phyloP scores from a whole-genome alignment of 495 filamentous ascomycete genomes.

The Aspergillus cristatus region DNA sequence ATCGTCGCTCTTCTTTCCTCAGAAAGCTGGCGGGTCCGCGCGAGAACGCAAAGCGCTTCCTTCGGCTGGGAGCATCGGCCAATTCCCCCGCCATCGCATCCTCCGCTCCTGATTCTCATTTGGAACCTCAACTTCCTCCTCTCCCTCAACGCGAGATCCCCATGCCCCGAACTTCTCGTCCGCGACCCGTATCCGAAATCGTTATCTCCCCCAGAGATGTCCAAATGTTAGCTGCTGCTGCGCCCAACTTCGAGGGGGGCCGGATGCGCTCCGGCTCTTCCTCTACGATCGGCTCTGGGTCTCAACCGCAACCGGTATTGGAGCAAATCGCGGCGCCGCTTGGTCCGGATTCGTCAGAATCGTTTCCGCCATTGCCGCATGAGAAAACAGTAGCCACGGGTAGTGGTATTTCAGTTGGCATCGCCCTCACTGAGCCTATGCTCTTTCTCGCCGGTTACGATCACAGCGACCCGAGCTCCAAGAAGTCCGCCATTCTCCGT shows the following conservation, averaged over 20 bases:
- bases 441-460: constrained; percentile 90
- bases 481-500: constrained; percentile 74
- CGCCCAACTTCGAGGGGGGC: constrained; percentile 14
- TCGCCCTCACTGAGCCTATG: constrained; percentile 78
- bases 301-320: constrained; percentile 16
- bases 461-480: constrained; percentile 57
- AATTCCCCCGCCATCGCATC: constrained; percentile 15
- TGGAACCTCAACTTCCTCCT: too few relatives aligned
- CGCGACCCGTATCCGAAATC: constrained; percentile 36
- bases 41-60: constrained; percentile 42
- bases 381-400: constrained; percentile 67
- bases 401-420: constrained; percentile 61
- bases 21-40: constrained; percentile 39
- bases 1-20: constrained; percentile 24
- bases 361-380: constrained; percentile 32
- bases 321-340: constrained; percentile 10
- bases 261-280: constrained; percentile 24
- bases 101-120: constrained; percentile 11
- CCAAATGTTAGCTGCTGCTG: constrained; percentile 19
- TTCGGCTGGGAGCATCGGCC: constrained; percentile 30
- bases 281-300: constrained; percentile 21
- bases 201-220: constrained; percentile 25
- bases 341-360: constrained; percentile 19
- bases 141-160: not conserved
- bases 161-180: constrained; percentile 13